Percentiles rank a stretch among this genome's conserved stretches.
Conservation (phyloP, 805 yeast genomes). For the Candida insectorum region DNA sequence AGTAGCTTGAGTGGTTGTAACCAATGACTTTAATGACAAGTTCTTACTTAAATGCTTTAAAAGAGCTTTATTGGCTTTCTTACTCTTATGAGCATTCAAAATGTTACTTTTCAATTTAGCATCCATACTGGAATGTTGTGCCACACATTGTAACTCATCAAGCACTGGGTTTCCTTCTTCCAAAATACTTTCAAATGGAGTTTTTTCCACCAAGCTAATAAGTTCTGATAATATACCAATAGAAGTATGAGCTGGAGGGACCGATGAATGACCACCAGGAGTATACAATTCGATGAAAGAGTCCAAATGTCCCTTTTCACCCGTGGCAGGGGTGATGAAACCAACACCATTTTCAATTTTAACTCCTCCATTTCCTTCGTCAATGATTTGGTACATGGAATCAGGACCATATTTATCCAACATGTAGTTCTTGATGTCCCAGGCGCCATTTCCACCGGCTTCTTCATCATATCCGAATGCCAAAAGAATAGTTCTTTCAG, state of each 20-base stretch:
- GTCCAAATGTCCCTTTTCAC: conserved; percentile 47
- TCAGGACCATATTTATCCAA: conserved; percentile 35
- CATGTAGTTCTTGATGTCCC: conserved; percentile 29
- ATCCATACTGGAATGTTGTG: conserved; percentile 37
- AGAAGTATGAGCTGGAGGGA: conserved; percentile 48
- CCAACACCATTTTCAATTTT: conserved; percentile 26
- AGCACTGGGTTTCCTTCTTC: conserved; percentile 43
- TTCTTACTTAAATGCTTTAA: conserved; percentile 27
- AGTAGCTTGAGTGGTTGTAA: conserved; percentile 47
- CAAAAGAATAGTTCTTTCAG: conserved; percentile 40
- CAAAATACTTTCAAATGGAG: conserved; percentile 33
- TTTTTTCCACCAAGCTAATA: conserved; percentile 33
- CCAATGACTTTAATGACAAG: conserved; percentile 27
- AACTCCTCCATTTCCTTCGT: conserved; percentile 32
- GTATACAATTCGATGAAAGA: conserved; percentile 35
- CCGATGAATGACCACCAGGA: conserved; percentile 50
- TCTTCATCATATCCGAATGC: conserved; percentile 53
- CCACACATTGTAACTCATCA: conserved; percentile 41
- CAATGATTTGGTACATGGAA: conserved; percentile 41
- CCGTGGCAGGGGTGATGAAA: conserved; percentile 43
- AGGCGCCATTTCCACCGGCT: conserved; percentile 41
- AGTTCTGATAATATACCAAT: conserved; percentile 45
- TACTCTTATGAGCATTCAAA: conserved; percentile 31
- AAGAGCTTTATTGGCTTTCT: conserved; percentile 32
- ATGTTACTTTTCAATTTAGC: conserved; percentile 28